These are phyloP conservation scores for Acanthamoeba lenticulata DNA, from an alignment of 208 protist species.

Conservation along the genomic window DNA sequence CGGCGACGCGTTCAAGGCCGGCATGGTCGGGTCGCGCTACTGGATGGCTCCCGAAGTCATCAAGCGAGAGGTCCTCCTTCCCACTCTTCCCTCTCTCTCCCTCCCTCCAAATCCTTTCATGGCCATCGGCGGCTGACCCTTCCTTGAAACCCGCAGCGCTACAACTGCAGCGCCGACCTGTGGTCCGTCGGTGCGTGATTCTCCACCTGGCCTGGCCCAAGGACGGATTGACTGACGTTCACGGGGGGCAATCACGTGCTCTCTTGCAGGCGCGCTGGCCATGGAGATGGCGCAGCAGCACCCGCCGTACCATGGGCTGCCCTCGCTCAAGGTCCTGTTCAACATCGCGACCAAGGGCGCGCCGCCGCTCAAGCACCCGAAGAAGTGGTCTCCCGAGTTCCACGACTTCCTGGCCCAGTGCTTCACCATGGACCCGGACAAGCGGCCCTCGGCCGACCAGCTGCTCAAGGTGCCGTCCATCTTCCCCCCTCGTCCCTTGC, in stretches of 20 bases:
- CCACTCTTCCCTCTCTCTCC: too few species aligned
- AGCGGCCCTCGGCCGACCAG: neutral
- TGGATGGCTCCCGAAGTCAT: slow-evolving; percentile 67
- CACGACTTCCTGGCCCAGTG: slow-evolving; percentile 71
- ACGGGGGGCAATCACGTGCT: too few species aligned
- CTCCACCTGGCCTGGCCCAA: neutral
- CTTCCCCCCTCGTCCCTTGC: neutral
- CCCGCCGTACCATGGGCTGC: neutral
- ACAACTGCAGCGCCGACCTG: neutral
- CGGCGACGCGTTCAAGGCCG: neutral
- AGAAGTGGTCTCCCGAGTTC: slow-evolving; percentile 76
- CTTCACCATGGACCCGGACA: slow-evolving; percentile 26
- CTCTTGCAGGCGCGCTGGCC: neutral
- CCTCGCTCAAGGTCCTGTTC: slow-evolving; percentile 66
- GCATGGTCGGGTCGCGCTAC: slow-evolving; percentile 41
- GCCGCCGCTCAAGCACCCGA: slow-evolving; percentile 75
- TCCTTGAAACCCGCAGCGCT: neutral
- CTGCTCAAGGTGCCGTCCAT: neutral
- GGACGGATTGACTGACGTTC: neutral
- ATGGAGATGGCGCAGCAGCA: slow-evolving; percentile 55
- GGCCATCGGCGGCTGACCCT: neutral
- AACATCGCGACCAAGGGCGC: slow-evolving; percentile 80
- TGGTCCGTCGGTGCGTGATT: neutral
- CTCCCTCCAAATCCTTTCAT: neutral
- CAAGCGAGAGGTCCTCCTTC: neutral